Conservation (phyloP, 2,329 filamentous ascomycete species). For the Aspergillus versicolor region DNA sequence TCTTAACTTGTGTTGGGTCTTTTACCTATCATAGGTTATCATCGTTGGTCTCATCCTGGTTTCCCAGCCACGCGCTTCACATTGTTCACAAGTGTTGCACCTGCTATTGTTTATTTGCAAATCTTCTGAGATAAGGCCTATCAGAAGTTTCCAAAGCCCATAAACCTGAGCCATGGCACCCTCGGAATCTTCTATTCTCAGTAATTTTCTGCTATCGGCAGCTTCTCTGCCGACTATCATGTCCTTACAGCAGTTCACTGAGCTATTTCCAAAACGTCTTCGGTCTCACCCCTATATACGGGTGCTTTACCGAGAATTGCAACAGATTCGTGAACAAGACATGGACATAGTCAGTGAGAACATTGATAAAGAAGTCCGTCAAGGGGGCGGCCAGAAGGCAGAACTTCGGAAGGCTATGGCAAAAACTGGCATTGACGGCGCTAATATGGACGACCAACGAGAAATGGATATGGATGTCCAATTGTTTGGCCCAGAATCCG, state of each 20-base stretch:
- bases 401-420: constrained; percentile 36
- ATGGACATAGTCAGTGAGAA: constrained; percentile 66
- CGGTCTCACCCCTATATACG: constrained; percentile 67
- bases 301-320: constrained; percentile 74
- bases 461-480: constrained; percentile 52
- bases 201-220: constrained; percentile 74
- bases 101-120: neutral
- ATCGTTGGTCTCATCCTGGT: neutral
- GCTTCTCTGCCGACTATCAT: constrained; percentile 72
- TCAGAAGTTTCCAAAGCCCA: neutral
- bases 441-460: constrained; percentile 33
- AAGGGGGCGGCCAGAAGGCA: constrained; percentile 38
- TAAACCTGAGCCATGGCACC: constrained; percentile 60
- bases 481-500: constrained; percentile 57
- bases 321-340: constrained; percentile 68
- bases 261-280: constrained; percentile 69
- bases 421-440: constrained; percentile 34
- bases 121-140: neutral
- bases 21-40: neutral
- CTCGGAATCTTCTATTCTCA: constrained; percentile 71
- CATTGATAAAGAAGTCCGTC: constrained; percentile 39
- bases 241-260: constrained; percentile 71
- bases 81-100: neutral
- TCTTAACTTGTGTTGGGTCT: neutral
- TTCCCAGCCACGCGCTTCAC: neutral